Base-by-base conservation (phyloP, 2,329 filamentous ascomycete species). In the Drechslerella coelobrocha region DNA sequence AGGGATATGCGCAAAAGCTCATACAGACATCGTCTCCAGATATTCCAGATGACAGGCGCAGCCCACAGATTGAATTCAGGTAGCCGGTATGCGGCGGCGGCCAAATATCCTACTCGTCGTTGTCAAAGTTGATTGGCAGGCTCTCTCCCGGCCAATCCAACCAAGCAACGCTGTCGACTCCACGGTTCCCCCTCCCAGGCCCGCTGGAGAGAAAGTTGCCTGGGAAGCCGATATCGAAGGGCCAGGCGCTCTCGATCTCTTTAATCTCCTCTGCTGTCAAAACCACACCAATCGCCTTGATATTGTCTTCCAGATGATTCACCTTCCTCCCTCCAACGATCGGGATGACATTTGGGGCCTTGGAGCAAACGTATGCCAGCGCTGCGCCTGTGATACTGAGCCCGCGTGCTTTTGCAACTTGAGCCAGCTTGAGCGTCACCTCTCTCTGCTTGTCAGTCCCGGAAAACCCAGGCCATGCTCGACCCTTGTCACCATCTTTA, bases 281-380 rank as follows among this genome's bases (percentile, higher is more conserved):
- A 60, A 82, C 79, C 43, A 91, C 79, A 0, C 81, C 82, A 37
- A 92, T 80, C 0, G 88, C 87, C 75, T 88, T 84, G 73, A 91
- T 88, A 75, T 91, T 91, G 63, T 82, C 83, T 76, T 87, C 84
- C 41, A 92, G 79, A 76, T 92, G 88, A 53, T 88, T 85, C 8
- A 89, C 78, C 74, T 86, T 91, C 9, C 88, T 83, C 0, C 87
- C 87, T 9, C 89, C 89, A 2, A 91, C 81, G 41, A 92, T 86
- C 0, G 89, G 89, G 76, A 90, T 90, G 10, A 91, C 86, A 75
- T 90, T 86, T 0, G 88, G 84, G 0, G 86, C 81, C 79, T 91
- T 91, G 73, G 86, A 83, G 82, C 89, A 84, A 12, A 91, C 86
- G 76, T 92, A 92, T 1, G 89, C 89, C 23, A 92, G 79, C 7